Conservation (phyloP, 2,329 filamentous ascomycete species). For the Ophiocordyceps camponoti-floridani region DNA sequence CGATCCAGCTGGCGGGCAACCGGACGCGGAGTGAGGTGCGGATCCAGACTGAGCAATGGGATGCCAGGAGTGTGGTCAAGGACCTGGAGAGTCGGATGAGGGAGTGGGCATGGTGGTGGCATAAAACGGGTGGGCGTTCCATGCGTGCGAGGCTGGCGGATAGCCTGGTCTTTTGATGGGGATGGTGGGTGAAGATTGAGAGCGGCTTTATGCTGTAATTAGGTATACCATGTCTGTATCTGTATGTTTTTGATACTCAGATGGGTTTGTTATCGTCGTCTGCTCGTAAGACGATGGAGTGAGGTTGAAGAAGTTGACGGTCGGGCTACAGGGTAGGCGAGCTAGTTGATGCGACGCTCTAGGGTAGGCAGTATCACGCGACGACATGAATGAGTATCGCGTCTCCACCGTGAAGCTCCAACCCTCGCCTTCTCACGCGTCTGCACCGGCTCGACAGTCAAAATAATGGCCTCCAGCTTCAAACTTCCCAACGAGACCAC, state of each 20-base stretch:
- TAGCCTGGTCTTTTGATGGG: conserved; percentile 9
- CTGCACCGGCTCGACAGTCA: no score
- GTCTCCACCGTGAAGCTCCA: neutral
- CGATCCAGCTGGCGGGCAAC: conserved; percentile 19
- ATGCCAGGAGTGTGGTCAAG: conserved; percentile 10
- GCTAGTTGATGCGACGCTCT: neutral
- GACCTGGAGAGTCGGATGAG: conserved; percentile 13
- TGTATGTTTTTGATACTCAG: neutral
- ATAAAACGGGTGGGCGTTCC: conserved; percentile 3
- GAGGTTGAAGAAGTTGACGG: no score
- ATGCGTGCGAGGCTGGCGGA: neutral
- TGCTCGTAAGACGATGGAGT: no score
- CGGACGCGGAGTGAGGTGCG: conserved; percentile 8
- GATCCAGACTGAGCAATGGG: conserved; percentile 14
- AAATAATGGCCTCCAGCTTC: conserved; percentile 23
- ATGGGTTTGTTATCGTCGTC: neutral
- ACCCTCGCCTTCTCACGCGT: no score
- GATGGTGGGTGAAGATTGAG: no score
- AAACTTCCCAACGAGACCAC: conserved; percentile 33
- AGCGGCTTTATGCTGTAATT: neutral
- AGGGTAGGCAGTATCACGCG: neutral
- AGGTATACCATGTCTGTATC: neutral
- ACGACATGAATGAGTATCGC: neutral
- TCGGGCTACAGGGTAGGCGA: no score
- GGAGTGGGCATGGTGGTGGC: conserved; percentile 18